Evolutionary conservation across 2,329 filamentous ascomycete genomes (phyloP).

Genomic region (Alternaria sp.): DNA sequence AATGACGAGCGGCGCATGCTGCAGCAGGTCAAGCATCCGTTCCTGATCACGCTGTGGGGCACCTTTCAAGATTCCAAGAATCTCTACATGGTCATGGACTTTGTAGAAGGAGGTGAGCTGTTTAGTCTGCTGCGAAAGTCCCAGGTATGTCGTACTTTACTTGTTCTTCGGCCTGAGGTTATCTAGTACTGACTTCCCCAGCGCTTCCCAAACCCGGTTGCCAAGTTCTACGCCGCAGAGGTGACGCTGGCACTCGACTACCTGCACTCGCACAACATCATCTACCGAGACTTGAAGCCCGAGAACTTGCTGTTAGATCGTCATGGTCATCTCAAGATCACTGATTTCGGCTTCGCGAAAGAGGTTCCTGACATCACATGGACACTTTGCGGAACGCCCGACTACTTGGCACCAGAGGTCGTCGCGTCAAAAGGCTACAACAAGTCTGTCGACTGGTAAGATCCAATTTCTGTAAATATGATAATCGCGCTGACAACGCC

Average conservation of each 20-base stretch:
- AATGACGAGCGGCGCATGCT: slow-evolving; percentile 98
- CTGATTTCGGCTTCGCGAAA: slow-evolving; percentile 98
- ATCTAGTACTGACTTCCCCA: slow-evolving; percentile 50
- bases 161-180: neutral
- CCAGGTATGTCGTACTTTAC: slow-evolving; percentile 6
- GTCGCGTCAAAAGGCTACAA: slow-evolving; percentile 99
- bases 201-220: slow-evolving; percentile 98
- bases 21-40: slow-evolving; percentile 95
- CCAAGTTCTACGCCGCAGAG: slow-evolving; percentile 98
- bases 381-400: slow-evolving; percentile 96
- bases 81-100: slow-evolving; percentile 99
- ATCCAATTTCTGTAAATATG: slow-evolving; percentile 24
- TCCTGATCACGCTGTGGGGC: slow-evolving; percentile 97
- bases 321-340: slow-evolving; percentile 95
- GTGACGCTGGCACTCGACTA: slow-evolving; percentile 96
- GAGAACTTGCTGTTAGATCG: slow-evolving; percentile 92
- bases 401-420: slow-evolving; percentile 96
- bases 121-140: slow-evolving; percentile 96
- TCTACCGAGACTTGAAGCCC: slow-evolving; percentile 96
- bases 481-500: slow-evolving; percentile 11
- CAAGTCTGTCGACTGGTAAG: slow-evolving; percentile 98
- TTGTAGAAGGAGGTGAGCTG: slow-evolving; percentile 96
- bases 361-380: slow-evolving; percentile 98
- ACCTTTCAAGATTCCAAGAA: slow-evolving; percentile 97
- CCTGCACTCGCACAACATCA: slow-evolving; percentile 92